These are phyloP conservation scores for Chytriomyces sp. DNA, from an alignment of 192 early-diverging fungal species.

Conservation along the genomic window DNA sequence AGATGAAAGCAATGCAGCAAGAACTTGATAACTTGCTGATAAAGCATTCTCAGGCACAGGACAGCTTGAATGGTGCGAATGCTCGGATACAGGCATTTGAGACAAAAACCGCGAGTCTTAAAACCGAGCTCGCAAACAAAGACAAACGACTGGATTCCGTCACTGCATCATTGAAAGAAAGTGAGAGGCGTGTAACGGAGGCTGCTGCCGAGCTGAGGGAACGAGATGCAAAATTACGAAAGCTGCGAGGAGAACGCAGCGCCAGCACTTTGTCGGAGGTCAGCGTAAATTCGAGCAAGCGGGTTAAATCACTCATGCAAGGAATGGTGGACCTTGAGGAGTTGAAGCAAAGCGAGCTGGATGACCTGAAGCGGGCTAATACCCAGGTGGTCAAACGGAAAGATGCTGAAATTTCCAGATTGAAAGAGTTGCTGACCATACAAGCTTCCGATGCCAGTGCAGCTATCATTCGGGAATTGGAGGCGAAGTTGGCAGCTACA, in stretches of 20 bases:
- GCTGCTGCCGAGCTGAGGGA: neutral
- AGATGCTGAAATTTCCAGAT: neutral
- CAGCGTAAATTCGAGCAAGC: neutral
- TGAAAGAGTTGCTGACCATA: neutral
- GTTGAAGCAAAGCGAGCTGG: conserved; percentile 6
- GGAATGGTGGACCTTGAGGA: conserved; percentile 3
- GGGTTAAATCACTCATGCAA: neutral
- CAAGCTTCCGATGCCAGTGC: neutral
- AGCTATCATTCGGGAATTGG: neutral
- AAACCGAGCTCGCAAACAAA: conserved; percentile 5
- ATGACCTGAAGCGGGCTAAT: neutral
- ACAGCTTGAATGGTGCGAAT: neutral
- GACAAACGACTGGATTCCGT: neutral
- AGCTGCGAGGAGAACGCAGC: conserved; percentile 4
- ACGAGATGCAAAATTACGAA: conserved; percentile 4
- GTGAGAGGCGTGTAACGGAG: neutral
- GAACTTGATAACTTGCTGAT: neutral
- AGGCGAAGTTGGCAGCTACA: neutral
- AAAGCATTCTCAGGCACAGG: neutral
- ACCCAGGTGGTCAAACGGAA: neutral
- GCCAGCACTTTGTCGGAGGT: conserved; percentile 3
- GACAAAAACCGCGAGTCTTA: neutral
- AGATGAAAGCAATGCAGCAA: neutral
- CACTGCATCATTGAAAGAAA: neutral
- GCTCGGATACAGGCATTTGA: conserved; percentile 1